These are phyloP conservation scores for Proliferodiscus dingleyae DNA, from an alignment of 2,329 filamentous ascomycete genomes.

Conservation along the genomic window DNA sequence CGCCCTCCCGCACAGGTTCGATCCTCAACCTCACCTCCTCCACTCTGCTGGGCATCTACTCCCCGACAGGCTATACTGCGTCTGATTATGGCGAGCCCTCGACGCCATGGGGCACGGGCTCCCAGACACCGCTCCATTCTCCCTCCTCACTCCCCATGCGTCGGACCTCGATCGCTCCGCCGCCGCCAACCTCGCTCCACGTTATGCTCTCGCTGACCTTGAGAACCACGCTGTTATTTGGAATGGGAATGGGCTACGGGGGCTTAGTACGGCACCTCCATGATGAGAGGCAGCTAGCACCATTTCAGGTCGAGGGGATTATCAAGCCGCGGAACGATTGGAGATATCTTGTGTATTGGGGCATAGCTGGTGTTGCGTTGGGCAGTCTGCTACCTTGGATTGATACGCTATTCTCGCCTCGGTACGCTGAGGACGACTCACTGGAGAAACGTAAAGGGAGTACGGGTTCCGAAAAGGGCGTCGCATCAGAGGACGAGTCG, in stretches of 20 bases:
- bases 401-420: constrained; percentile 54
- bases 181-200: constrained; percentile 28
- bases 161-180: constrained; percentile 17
- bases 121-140: constrained; percentile 51
- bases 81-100: constrained; percentile 47
- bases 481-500: constrained; percentile 19
- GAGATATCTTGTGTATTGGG: constrained; percentile 77
- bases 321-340: constrained; percentile 45
- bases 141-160: constrained; percentile 3
- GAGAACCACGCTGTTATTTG: constrained; percentile 64
- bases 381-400: constrained; percentile 81
- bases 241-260: constrained; percentile 78
- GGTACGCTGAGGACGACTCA: constrained; percentile 2
- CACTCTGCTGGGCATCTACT: constrained; percentile 89
- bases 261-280: constrained; percentile 76
- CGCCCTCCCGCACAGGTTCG: constrained; percentile 66
- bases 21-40: constrained; percentile 83
- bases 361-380: constrained; percentile 67
- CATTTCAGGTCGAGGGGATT: constrained; percentile 48
- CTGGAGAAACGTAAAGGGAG: constrained; percentile 10
- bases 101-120: constrained; percentile 76
- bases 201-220: constrained; percentile 43
- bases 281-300: constrained; percentile 58
- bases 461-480: constrained; percentile 21
- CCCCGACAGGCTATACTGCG: constrained; percentile 53